Conservation (phyloP, 352 stramenopile genomes). For the Pythium periplocum region DNA sequence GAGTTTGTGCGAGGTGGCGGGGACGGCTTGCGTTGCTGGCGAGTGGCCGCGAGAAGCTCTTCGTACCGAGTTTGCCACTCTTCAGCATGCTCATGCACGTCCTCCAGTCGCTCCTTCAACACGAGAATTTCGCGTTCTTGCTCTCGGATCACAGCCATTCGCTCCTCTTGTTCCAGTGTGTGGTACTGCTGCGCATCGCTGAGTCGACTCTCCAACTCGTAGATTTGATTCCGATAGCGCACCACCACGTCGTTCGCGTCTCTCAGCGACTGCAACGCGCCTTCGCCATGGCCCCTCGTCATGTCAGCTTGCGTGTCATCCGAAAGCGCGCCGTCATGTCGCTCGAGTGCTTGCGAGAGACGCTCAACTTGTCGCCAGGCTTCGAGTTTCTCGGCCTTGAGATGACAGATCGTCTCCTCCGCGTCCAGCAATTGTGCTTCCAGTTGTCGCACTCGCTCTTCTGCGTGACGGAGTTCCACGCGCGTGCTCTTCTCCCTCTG, state of each 20-base stretch:
- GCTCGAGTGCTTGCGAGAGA: slow-evolving; percentile 18
- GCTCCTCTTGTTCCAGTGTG: slow-evolving; percentile 39
- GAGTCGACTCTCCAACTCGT: slow-evolving; percentile 38
- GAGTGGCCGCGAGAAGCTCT: not conserved
- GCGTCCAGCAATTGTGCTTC: slow-evolving; percentile 53
- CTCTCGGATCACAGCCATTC: slow-evolving; percentile 55
- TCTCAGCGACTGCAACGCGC: not conserved
- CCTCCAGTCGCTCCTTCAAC: slow-evolving; percentile 26
- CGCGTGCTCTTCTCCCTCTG: not conserved
- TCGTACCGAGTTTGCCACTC: slow-evolving; percentile 2
- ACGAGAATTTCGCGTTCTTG: slow-evolving; percentile 46
- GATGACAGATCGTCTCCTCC: slow-evolving; percentile 71
- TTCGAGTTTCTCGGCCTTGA: slow-evolving; percentile 64
- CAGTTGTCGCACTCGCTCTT: slow-evolving; percentile 45
- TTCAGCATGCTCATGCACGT: slow-evolving; percentile 13
- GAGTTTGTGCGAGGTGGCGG: no score
- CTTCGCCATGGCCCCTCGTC: slow-evolving; percentile 1
- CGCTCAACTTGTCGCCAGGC: slow-evolving; percentile 50
- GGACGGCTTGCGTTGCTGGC: not conserved
- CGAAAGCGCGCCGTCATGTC: not conserved
- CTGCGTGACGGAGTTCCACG: slow-evolving; percentile 44
- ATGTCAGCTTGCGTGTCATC: not conserved
- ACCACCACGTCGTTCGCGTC: not conserved
- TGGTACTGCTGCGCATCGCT: slow-evolving; percentile 26
- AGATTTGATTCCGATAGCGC: slow-evolving; percentile 20